phyloP scores from a whole-genome alignment of 2,329 filamentous ascomycete species.

The Cytospora piceae region DNA sequence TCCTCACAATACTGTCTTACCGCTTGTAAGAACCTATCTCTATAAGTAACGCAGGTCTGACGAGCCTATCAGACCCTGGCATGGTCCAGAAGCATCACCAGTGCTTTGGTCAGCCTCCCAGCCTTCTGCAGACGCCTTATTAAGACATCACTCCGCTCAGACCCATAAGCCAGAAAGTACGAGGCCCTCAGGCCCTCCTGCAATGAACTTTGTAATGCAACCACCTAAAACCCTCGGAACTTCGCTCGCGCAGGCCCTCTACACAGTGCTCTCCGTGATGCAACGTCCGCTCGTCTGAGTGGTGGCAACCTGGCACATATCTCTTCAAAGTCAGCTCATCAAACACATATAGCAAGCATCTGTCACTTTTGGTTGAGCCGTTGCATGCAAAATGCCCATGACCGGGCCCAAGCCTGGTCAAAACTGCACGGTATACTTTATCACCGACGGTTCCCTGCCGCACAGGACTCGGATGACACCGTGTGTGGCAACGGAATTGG shows the following conservation, averaged over 20 bases:
- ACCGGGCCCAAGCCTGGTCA: slow-evolving; percentile 7
- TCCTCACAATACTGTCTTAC: neutral
- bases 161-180: slow-evolving; percentile 2
- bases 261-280: neutral
- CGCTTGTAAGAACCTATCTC: neutral
- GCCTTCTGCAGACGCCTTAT: slow-evolving; percentile 2
- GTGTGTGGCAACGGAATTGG: neutral
- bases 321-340: slow-evolving; percentile 18
- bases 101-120: neutral
- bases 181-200: slow-evolving; percentile 3
- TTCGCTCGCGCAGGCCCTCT: neutral
- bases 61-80: neutral
- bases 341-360: slow-evolving; percentile 17
- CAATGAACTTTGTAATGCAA: slow-evolving; percentile 2
- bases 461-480: neutral
- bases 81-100: neutral
- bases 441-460: neutral
- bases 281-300: slow-evolving; percentile 3
- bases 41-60: neutral
- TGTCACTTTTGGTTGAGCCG: slow-evolving; percentile 14
- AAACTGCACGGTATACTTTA: slow-evolving; percentile 1
- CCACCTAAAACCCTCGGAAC: neutral
- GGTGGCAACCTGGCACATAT: slow-evolving; percentile 3
- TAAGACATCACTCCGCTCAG: neutral
- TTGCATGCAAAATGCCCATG: slow-evolving; percentile 11